Percentiles rank a stretch among this genome's conserved stretches.
phyloP scores from a whole-genome alignment of 2,329 filamentous ascomycete genomes.

The Penicillium oxalicum region DNA sequence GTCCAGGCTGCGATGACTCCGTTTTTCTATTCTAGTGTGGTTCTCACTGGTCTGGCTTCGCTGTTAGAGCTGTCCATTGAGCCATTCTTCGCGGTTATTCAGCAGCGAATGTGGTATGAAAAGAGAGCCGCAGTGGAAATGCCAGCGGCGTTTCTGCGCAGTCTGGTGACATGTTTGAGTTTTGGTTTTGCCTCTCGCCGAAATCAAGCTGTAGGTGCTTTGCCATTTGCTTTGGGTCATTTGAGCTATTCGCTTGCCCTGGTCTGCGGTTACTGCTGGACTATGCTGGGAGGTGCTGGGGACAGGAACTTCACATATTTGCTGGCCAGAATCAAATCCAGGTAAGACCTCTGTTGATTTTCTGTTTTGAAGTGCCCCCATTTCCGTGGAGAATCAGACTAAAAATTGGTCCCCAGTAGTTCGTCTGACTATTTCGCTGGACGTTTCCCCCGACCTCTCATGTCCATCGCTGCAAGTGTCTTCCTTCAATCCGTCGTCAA shows the following conservation, averaged over 20 bases:
- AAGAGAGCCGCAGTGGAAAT: conserved; percentile 78
- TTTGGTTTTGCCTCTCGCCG: conserved; percentile 58
- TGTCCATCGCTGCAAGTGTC: conserved; percentile 71
- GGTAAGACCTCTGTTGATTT: conserved; percentile 27
- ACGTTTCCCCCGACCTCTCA: conserved; percentile 63
- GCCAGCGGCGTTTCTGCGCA: conserved; percentile 71
- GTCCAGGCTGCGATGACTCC: conserved; percentile 52
- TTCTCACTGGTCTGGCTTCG: conserved; percentile 52
- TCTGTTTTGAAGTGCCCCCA: no score
- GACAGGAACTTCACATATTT: conserved; percentile 64
- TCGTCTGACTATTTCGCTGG: conserved; percentile 47
- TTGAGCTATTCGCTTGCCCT: conserved; percentile 66
- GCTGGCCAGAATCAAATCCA: conserved; percentile 38
- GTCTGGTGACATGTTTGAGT: conserved; percentile 64
- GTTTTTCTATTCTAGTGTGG: conserved; percentile 55
- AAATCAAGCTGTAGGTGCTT: conserved; percentile 59
- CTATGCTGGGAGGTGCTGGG: conserved; percentile 53
- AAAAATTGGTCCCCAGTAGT: conserved; percentile 14
- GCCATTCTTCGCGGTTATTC: conserved; percentile 81
- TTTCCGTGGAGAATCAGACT: no score
- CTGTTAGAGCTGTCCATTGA: conserved; percentile 75
- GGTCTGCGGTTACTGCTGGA: conserved; percentile 62
- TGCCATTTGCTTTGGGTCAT: conserved; percentile 88
- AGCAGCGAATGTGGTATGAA: conserved; percentile 72
- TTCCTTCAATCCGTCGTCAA: conserved; percentile 86